Evolutionary conservation across 139 green algal genomes (phyloP), one percentile per base, ranked within the genome.

Genomic region (Chlorella sp.): DNA sequence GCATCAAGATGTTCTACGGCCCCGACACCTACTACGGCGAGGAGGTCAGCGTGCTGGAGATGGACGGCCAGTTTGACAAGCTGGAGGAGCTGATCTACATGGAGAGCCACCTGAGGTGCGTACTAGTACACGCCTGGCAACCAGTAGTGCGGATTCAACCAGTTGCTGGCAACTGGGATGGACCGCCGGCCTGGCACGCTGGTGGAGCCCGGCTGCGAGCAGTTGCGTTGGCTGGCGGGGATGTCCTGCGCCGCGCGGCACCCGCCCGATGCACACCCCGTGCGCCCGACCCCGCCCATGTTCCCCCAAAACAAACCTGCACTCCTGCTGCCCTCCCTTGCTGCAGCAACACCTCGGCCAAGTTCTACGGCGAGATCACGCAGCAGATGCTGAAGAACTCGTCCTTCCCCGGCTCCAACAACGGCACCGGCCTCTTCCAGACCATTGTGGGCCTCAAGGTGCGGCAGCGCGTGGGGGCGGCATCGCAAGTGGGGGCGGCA

Each of bases 371-470:
- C 69, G 97, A 99, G 95, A 98, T 99, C 88, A 99, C 97, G 2
- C 97, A 99, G 93, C 97, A 99, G 92, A 99, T 99, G 97, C 92
- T 99, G 32, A 99, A 98, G 94, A 97, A 99, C 92, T 90, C 90
- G 69, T 88, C 90, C 80, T 99, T 99, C 95, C 97, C 97, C 7
- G 97, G 97, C 80, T 98, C 94, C 87, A 99, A 98, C 92, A 99
- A 99, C 91, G 97, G 97, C 89, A 99, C 97, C 28, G 97, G 97
- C 64, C 94, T 99, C 44, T 99, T 99, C 95, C 97, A 98, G 90
- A 99, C 97, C 67, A 95, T 99, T 36, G 90, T 94, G 4, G 97
- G 96, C 77, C 90, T 99, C 22, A 99, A 99, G 95, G 93, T 99
- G 62, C 26, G 72, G n/a, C n/a, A n/a, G n/a, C 51, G 13, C 51